Percentiles rank a stretch among this genome's conserved stretches.
phyloP scores from a whole-genome alignment of 2,329 filamentous ascomycete species.

The Neospermospora avenae region DNA sequence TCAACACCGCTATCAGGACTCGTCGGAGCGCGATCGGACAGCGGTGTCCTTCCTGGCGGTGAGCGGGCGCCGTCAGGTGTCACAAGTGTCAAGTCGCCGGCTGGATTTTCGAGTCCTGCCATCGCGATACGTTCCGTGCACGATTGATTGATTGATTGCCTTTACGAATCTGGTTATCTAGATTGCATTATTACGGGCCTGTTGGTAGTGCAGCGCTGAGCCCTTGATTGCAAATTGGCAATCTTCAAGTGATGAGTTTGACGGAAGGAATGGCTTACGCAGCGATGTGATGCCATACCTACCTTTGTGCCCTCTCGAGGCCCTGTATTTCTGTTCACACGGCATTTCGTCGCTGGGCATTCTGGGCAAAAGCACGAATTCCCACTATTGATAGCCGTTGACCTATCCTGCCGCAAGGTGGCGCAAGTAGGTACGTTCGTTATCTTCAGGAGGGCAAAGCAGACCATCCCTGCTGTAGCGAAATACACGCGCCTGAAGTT shows the following conservation, averaged over 20 bases:
- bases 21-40: not conserved
- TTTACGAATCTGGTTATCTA: too few relatives aligned
- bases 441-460: not conserved
- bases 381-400: not conserved
- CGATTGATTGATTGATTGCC: not conserved
- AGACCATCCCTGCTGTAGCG: not conserved
- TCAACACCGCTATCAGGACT: not conserved
- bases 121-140: not conserved
- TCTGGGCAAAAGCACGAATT: not conserved
- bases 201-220: too few relatives aligned
- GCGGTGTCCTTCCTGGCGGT: not conserved
- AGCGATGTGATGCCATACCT: too few relatives aligned
- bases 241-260: too few relatives aligned
- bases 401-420: not conserved
- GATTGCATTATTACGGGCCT: too few relatives aligned
- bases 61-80: not conserved
- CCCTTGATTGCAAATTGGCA: too few relatives aligned
- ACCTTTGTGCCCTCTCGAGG: too few relatives aligned
- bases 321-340: too few relatives aligned
- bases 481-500: not conserved
- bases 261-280: too few relatives aligned
- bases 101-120: not conserved
- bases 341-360: too few relatives aligned
- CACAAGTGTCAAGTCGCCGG: not conserved
- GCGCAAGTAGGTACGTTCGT: not conserved